phyloP scores from a whole-genome alignment of 2,329 filamentous ascomycete genomes.

The Verticillium isaacii region DNA sequence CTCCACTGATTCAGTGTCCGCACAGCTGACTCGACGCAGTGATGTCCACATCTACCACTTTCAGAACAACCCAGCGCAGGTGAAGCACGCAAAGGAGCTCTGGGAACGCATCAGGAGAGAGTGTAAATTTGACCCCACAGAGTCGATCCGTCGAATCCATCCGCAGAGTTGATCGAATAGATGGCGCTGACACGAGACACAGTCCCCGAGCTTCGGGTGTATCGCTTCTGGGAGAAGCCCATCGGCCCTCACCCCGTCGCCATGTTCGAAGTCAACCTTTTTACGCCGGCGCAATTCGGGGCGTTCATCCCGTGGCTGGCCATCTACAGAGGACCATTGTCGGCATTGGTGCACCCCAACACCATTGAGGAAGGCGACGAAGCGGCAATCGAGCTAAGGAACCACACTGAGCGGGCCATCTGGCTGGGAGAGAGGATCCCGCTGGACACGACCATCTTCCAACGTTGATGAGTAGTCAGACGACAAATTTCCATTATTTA shows the following conservation, averaged over 20 bases:
- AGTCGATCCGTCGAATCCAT: background rate
- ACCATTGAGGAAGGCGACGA: conserved; percentile 45
- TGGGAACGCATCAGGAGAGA: conserved; percentile 77
- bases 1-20: background rate
- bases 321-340: conserved; percentile 75
- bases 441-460: conserved; percentile 37
- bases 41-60: conserved; percentile 86
- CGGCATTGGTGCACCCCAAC: conserved; percentile 78
- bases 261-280: conserved; percentile 92
- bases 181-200: background rate
- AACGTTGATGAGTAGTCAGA: background rate
- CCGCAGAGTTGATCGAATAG: background rate
- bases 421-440: conserved; percentile 69
- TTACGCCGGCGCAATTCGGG: conserved; percentile 81
- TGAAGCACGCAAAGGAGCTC: conserved; percentile 63
- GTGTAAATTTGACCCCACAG: conserved; percentile 46
- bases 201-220: conserved; percentile 84
- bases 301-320: conserved; percentile 84
- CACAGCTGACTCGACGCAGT: conserved; percentile 24
- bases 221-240: conserved; percentile 70
- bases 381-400: conserved; percentile 33
- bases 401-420: conserved; percentile 65
- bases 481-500: background rate
- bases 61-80: conserved; percentile 57
- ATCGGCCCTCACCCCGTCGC: conserved; percentile 77